Evolutionary conservation across 208 protist genomes (phyloP), one percentile per base, ranked within the genome.

Genomic region (Trypanosoma vivax): DNA sequence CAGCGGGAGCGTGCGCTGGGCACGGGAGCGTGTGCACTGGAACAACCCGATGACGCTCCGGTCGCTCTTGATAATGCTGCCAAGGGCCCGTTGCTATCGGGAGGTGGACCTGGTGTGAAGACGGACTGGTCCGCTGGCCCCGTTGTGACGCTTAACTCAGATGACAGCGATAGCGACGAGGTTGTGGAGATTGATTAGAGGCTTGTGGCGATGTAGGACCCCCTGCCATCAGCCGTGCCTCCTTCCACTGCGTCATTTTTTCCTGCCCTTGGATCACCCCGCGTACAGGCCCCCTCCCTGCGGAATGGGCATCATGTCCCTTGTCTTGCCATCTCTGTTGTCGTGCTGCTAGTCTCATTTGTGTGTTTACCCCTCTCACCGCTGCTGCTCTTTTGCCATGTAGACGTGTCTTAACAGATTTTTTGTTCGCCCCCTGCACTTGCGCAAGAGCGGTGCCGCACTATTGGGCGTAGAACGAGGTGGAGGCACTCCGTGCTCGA

Each of bases 161-260:
- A 56, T 6, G 50, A 56, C 3, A 45, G 56, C 30, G 60, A 43
- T 31, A 48, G 21, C 27, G 50, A 46, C 2, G 27, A 43, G 19
- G 58, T 70, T 14, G 48, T 70, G 30, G 62, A 70, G 21, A 65
- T 75, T 62, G 60, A 69, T 34, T 68, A n/a, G n/a, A n/a, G n/a
- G n/a, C n/a, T n/a, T n/a, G n/a, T n/a, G n/a, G n/a, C n/a, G n/a
- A n/a, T n/a, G n/a, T n/a, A n/a, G n/a, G n/a, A n/a, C n/a, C n/a
- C n/a, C n/a, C n/a, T n/a, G n/a, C n/a, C n/a, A n/a, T n/a, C n/a
- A n/a, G n/a, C n/a, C n/a, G n/a, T n/a, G n/a, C n/a, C n/a, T n/a
- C n/a, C n/a, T n/a, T n/a, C n/a, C n/a, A n/a, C n/a, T n/a, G n/a
- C n/a, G n/a, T n/a, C n/a, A n/a, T n/a, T n/a, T n/a, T n/a, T n/a